These are phyloP conservation scores for Cudoniella acicularis DNA, from an alignment of 495 filamentous ascomycete genomes.

Conservation along the genomic window DNA sequence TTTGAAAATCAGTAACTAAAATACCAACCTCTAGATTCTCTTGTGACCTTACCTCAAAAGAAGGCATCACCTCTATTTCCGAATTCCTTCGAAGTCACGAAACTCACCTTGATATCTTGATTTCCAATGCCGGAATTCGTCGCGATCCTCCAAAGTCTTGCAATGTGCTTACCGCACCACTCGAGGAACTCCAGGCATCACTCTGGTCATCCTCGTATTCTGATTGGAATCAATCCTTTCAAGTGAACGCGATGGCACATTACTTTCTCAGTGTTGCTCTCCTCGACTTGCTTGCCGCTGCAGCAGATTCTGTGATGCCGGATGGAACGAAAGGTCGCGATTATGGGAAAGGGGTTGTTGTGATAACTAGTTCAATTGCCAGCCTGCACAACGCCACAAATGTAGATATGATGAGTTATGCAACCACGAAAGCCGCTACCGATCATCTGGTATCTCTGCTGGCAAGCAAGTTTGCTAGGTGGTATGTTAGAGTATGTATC, in stretches of 20 bases:
- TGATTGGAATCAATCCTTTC: constrained; percentile 39
- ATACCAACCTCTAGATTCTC: constrained; percentile 25
- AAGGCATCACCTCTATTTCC: constrained; percentile 29
- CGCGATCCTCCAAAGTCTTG: constrained; percentile 37
- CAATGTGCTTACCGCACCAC: constrained; percentile 34
- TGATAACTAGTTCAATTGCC: constrained; percentile 41
- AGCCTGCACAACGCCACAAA: constrained; percentile 47
- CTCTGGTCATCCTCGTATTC: constrained; percentile 38
- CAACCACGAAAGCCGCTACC: constrained; percentile 41
- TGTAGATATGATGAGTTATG: constrained; percentile 43
- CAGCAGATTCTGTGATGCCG: constrained; percentile 15
- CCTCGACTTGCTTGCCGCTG: constrained; percentile 35
- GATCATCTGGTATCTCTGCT: constrained; percentile 42
- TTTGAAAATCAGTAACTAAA: neutral
- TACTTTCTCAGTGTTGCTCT: constrained; percentile 42
- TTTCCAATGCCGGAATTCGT: constrained; percentile 44
- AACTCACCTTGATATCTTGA: constrained; percentile 36
- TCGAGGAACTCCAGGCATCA: constrained; percentile 36
- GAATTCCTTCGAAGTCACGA: constrained; percentile 25
- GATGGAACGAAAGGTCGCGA: constrained; percentile 27
- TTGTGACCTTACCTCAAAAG: constrained; percentile 38
- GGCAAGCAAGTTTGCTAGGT: constrained; percentile 39
- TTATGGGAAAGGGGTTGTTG: constrained; percentile 38
- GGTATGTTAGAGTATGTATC: constrained; percentile 43
- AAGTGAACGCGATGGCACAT: constrained; percentile 41